Conservation (phyloP, 176 grass and related monocot genomes). For the Triticum aestivum region DNA sequence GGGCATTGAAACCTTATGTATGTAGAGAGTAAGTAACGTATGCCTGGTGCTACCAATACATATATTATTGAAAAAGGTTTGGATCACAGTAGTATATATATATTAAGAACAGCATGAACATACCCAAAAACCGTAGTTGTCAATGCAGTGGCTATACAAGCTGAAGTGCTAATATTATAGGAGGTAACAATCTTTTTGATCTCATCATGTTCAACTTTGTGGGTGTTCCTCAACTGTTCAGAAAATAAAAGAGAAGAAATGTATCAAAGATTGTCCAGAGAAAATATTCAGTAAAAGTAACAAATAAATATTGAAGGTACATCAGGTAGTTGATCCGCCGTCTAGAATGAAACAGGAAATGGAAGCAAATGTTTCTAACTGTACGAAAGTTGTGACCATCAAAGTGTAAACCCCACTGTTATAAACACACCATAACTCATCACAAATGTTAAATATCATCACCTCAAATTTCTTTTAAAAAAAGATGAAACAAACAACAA, state of each 20-base stretch:
- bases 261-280: not conserved
- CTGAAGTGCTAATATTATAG: slow-evolving; percentile 55
- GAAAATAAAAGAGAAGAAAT: not conserved
- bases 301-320: not conserved
- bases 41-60: not conserved
- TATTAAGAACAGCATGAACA: slow-evolving; percentile 30
- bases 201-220: slow-evolving; percentile 69
- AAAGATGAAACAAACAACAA: not conserved
- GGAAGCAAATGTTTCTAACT: not conserved
- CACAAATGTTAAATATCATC: not conserved
- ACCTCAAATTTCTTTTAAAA: not conserved
- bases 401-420: not conserved
- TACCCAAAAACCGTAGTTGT: slow-evolving; percentile 73
- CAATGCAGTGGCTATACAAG: slow-evolving; percentile 71
- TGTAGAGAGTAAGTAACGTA: not conserved
- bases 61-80: not conserved
- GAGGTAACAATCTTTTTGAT: slow-evolving; percentile 86
- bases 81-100: not conserved
- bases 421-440: not conserved
- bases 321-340: not conserved
- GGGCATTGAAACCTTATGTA: not conserved
- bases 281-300: not conserved
- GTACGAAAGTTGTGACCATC: not conserved
- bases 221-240: slow-evolving; percentile 66
- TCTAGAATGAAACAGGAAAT: not conserved